Percentiles rank a stretch among this genome's conserved stretches.
Conservation (phyloP, 441 rosid genomes). For the Theobroma grandiflorum region DNA sequence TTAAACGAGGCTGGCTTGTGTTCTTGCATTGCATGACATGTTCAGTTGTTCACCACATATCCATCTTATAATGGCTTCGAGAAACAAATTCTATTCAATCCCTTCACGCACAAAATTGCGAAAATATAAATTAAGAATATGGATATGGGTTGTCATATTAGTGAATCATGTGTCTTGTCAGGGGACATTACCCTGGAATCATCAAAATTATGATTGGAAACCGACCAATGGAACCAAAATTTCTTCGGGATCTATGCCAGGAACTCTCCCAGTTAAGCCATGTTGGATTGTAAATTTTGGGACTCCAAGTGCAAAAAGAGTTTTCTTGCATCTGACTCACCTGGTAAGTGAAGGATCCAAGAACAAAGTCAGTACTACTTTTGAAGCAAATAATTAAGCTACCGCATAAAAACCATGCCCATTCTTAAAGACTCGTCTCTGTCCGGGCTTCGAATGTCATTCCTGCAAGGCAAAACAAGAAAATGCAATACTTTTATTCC, state of each 20-base stretch:
- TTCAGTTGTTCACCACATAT: constrained; percentile 21
- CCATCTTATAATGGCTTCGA: neutral
- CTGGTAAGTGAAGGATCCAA: constrained; percentile 21
- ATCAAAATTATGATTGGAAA: constrained; percentile 41
- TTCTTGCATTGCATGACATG: neutral
- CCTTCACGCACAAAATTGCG: neutral
- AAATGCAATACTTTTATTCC: neutral
- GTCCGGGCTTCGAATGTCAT: neutral
- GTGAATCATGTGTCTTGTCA: constrained; percentile 41
- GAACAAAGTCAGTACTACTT: neutral
- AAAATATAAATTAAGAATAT: neutral
- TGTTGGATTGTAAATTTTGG: neutral
- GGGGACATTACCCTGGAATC: constrained; percentile 34
- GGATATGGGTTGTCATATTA: constrained; percentile 25
- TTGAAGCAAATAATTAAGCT: constrained; percentile 9
- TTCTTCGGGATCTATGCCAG: constrained; percentile 27
- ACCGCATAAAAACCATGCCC: neutral
- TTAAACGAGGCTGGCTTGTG: neutral
- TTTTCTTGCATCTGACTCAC: constrained; percentile 29
- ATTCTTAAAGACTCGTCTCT: neutral
- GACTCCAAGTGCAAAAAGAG: neutral
- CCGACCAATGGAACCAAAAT: constrained; percentile 33
- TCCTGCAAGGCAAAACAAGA: neutral
- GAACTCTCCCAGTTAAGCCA: constrained; percentile 21
- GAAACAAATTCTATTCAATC: constrained; percentile 1